Evolutionary conservation across 192 early-diverging fungal species (phyloP), one percentile per base, ranked within the genome.

Genomic region (Rhizoclosmatium sp.): DNA sequence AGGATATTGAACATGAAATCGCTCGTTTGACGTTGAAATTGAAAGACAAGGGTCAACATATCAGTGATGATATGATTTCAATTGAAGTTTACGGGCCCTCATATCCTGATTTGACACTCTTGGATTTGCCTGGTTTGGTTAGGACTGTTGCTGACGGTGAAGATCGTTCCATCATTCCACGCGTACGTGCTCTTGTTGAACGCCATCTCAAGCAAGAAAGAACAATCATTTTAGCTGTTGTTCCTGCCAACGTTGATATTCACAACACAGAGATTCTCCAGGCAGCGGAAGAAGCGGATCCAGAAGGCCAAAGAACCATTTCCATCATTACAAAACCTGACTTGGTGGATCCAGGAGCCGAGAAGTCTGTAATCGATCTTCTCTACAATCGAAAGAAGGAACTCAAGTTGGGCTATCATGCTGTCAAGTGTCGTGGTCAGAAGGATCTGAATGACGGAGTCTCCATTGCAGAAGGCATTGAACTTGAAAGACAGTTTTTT

Each of bases 311-410:
- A 14, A 56, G 83, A 3, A 84, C 83, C 19, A 79, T 84, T 45
- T 2, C 62, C 59, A 64, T 84, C 59, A 69, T 84, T n/a, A 84
- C 83, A 7, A 84, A 84, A 47, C 69, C 77, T 3, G 83, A 84
- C 49, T 19, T 74, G 23, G 56, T 83, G 10, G 83, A 84, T 39
- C 14, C 31, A 4, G 79, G 78, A 16, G 61, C 61, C 12, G 68
- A 71, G 41, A 19, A 47, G 16, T 4, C 7, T 42, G 49, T 83
- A 4, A 47, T 83, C 21, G 61, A 82, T 39, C 46, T 70, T 2
- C 23, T 83, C 2, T 3, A 31, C 41, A 69, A 78, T 49, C 31
- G 62, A 16, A 48, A 56, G 23, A 79, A 73, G 65, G 41, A 71
- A 3, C 59, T 83, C 7, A 69, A 60, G 42, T 68, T 72, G 4